phyloP scores from a whole-genome alignment of 202 grass and related monocot genomes.

The Schoenoplectus tabernaemontani region DNA sequence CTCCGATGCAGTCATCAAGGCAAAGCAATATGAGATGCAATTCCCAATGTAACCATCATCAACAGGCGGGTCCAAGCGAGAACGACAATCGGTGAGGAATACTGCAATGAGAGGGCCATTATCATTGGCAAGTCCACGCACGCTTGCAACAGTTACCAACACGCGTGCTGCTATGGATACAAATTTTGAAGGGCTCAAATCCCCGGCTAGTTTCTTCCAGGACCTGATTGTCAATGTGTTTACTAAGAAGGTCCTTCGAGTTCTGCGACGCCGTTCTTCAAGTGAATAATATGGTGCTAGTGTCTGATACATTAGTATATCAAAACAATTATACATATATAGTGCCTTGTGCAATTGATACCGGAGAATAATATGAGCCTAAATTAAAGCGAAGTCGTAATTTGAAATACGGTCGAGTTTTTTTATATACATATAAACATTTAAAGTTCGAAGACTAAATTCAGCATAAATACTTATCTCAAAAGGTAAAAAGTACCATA shows the following conservation, averaged over 20 bases:
- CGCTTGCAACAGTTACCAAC: conserved; percentile 27
- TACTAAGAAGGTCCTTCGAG: conserved; percentile 42
- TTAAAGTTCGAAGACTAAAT: too few species aligned
- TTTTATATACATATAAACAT: too few species aligned
- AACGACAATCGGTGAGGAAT: conserved; percentile 39
- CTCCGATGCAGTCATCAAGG: conserved; percentile 20
- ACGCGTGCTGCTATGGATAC: conserved; percentile 39
- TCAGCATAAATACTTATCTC: not conserved
- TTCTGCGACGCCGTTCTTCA: not conserved
- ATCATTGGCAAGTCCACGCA: conserved; percentile 23
- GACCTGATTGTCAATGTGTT: not conserved
- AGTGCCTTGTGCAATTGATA: not conserved
- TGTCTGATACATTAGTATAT: conserved; percentile 1
- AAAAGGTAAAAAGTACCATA: not conserved
- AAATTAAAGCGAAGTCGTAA: too few species aligned
- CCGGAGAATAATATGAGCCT: too few species aligned
- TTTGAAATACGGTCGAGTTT: too few species aligned
- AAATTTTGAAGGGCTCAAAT: conserved; percentile 40
- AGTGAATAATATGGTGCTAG: not conserved
- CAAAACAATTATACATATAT: not conserved
- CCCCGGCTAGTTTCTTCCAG: conserved; percentile 20
- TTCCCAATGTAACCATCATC: conserved; percentile 40
- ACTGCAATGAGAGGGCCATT: conserved; percentile 35
- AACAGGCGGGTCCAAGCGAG: conserved; percentile 30
- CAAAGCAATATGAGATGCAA: conserved; percentile 27